These are phyloP conservation scores for Barnettozyma siamensis DNA, from an alignment of 805 yeast genomes.

Conservation along the genomic window DNA sequence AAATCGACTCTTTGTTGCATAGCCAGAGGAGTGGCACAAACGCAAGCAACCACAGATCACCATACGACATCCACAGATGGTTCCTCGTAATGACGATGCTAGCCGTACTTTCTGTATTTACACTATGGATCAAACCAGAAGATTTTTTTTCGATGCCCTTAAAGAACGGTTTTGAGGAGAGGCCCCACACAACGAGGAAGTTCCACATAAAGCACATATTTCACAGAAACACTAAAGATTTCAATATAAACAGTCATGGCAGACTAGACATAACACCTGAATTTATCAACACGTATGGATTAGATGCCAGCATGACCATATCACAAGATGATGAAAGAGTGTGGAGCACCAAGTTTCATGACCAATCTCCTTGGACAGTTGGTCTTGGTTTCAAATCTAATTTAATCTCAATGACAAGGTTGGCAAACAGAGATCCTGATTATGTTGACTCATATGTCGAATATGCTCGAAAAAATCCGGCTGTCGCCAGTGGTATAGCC, in stretches of 20 bases:
- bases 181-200: background rate
- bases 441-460: slow-evolving; percentile 61
- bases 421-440: slow-evolving; percentile 48
- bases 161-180: background rate
- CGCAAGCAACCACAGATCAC: background rate
- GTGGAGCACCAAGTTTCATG: slow-evolving; percentile 19
- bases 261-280: slow-evolving; percentile 45
- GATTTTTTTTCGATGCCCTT: background rate
- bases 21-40: slow-evolving; percentile 1
- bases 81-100: background rate
- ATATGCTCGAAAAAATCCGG: slow-evolving; percentile 39
- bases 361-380: slow-evolving; percentile 36
- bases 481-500: slow-evolving; percentile 31
- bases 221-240: slow-evolving; percentile 50
- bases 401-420: slow-evolving; percentile 28
- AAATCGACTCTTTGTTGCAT: background rate
- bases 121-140: background rate
- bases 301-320: slow-evolving; percentile 4
- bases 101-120: background rate
- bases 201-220: slow-evolving; percentile 49
- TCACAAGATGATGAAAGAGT: slow-evolving; percentile 13
- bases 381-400: slow-evolving; percentile 26
- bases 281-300: slow-evolving; percentile 24
- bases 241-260: slow-evolving; percentile 36
- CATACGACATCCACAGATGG: background rate